Evolutionary conservation across 2,329 filamentous ascomycete species (phyloP).

Genomic region (Pseudogymnoascus sp.): DNA sequence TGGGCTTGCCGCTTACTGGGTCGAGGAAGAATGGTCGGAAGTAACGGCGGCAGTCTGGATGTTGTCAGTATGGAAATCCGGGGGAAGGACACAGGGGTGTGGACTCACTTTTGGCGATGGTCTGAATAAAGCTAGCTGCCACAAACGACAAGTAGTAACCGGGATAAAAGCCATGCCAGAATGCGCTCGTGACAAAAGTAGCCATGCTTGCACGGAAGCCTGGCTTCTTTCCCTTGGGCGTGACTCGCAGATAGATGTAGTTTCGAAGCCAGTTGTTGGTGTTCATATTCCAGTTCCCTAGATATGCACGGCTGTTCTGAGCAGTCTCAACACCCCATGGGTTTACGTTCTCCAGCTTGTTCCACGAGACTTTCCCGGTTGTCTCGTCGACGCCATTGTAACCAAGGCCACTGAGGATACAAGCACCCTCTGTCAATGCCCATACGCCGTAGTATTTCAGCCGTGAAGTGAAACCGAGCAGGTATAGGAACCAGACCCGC

Average conservation of each 20-base stretch:
- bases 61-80: constrained; percentile 14
- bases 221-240: constrained; percentile 89
- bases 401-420: constrained; percentile 86
- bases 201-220: constrained; percentile 91
- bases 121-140: constrained; percentile 85
- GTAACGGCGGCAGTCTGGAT: constrained; percentile 74
- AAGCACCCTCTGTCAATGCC: constrained; percentile 86
- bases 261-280: constrained; percentile 96
- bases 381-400: constrained; percentile 86
- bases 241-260: constrained; percentile 92
- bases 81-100: background rate
- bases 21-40: constrained; percentile 90
- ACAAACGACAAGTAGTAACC: constrained; percentile 92
- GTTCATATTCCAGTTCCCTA: constrained; percentile 97
- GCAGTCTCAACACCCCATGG: constrained; percentile 80
- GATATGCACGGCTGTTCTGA: constrained; percentile 86
- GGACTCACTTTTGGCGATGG: constrained; percentile 79
- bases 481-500: constrained; percentile 72
- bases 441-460: constrained; percentile 97
- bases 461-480: constrained; percentile 73
- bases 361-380: constrained; percentile 81
- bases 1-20: constrained; percentile 61
- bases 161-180: constrained; percentile 98
- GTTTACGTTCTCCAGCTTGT: constrained; percentile 82
- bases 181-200: constrained; percentile 87